Evolutionary conservation across 1,284 basidiomycete species (phyloP).

Genomic region (Microbotryomycetes sp.): DNA sequence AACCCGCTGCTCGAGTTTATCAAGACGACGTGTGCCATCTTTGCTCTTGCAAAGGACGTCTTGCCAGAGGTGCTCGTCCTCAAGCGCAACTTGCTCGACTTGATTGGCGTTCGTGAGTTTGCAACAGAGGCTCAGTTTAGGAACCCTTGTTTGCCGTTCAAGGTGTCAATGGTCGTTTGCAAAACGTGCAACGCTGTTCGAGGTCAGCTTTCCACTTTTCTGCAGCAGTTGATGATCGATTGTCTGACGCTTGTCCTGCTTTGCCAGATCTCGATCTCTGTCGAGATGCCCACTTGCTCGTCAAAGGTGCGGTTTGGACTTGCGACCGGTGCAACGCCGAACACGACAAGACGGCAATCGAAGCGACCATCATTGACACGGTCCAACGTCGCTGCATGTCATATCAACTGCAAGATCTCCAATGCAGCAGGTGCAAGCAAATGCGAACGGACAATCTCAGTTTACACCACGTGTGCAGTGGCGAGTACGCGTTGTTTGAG

Average conservation of each 20-base stretch:
- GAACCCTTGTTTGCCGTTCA: conserved; percentile 88
- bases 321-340: conserved; percentile 64
- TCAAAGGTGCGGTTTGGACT: conserved; percentile 37
- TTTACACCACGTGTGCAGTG: conserved; percentile 79
- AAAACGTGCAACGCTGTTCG: conserved; percentile 79
- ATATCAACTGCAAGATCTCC: conserved; percentile 75
- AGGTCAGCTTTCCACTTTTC: conserved; percentile 3
- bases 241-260: not conserved
- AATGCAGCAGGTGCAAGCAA: conserved; percentile 78
- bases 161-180: conserved; percentile 81
- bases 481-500: conserved; percentile 60
- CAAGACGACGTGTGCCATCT: conserved; percentile 79
- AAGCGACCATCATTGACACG: conserved; percentile 73
- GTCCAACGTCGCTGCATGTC: conserved; percentile 63
- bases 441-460: conserved; percentile 80
- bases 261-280: conserved; percentile 71
- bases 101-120: conserved; percentile 73
- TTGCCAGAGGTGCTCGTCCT: conserved; percentile 79
- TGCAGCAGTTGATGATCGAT: not conserved
- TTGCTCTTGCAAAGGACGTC: conserved; percentile 68
- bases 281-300: conserved; percentile 75
- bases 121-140: conserved; percentile 72
- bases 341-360: conserved; percentile 78
- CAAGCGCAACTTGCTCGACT: conserved; percentile 80
- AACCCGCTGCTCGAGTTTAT: conserved; percentile 83